Percentiles rank a stretch among this genome's conserved stretches.
phyloP scores from a whole-genome alignment of 345 rosid species.

The Adansonia digitata region DNA sequence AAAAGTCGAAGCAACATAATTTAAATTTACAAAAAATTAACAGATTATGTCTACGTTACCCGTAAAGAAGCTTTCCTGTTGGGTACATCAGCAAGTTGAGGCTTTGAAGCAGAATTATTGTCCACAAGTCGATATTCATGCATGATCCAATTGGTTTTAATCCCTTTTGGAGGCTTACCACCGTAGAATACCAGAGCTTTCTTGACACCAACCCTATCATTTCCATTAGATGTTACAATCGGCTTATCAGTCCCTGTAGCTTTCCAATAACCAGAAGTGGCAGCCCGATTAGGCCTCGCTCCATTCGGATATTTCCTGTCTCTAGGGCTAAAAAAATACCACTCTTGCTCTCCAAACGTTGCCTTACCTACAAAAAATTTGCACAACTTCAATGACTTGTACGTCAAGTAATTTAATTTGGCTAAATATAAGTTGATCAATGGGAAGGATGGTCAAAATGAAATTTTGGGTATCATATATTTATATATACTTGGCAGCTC shows the following conservation, averaged over 20 bases:
- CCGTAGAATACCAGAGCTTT: constrained; percentile 70
- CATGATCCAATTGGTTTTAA: constrained; percentile 73
- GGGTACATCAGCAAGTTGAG: constrained; percentile 24
- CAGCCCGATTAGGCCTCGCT: constrained; percentile 65
- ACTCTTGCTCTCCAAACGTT: constrained; percentile 69
- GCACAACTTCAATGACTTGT: neutral
- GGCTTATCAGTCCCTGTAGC: constrained; percentile 74
- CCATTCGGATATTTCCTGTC: constrained; percentile 71
- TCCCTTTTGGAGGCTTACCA: constrained; percentile 68
- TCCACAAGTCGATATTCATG: constrained; percentile 63
- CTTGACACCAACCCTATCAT: constrained; percentile 59
- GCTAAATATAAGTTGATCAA: neutral
- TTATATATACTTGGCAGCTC: constrained; percentile 50
- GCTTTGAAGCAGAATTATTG: constrained; percentile 22
- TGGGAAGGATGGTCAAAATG: neutral
- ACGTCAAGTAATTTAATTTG: neutral
- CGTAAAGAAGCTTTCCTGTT: constrained; percentile 48
- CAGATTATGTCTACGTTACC: constrained; percentile 26
- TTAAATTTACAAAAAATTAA: too few species aligned
- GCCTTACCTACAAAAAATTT: constrained; percentile 46
- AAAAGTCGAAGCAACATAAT: too few species aligned
- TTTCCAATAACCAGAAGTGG: constrained; percentile 73
- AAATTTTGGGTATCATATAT: neutral
- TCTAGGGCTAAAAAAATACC: constrained; percentile 71
- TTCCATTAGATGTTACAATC: constrained; percentile 43